A percentile compares a stretch with the other conserved stretches of the same genome.
These are phyloP conservation scores for Moesziomyces sp. DNA, from an alignment of 1,284 basidiomycete genomes.

Conservation along the genomic window DNA sequence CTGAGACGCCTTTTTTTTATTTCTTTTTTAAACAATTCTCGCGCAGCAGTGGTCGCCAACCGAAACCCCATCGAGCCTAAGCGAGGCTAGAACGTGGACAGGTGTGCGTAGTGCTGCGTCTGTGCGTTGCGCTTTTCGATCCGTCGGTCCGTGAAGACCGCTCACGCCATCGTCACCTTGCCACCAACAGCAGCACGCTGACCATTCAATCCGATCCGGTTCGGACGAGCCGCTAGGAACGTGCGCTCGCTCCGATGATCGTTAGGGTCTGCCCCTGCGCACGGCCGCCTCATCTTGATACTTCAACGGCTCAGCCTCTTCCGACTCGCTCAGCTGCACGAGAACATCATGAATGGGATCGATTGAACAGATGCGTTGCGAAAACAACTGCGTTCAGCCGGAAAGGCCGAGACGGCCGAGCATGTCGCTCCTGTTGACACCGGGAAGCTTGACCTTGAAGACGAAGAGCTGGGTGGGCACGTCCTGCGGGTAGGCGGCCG, in stretches of 20 bases:
- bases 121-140: background rate
- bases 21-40: background rate
- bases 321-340: background rate
- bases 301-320: background rate
- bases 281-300: background rate
- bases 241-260: background rate
- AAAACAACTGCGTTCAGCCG: too few relatives aligned
- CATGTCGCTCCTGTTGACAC: constrained; percentile 46
- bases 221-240: background rate
- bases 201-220: background rate
- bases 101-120: constrained; percentile 2
- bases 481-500: constrained; percentile 49
- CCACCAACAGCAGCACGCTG: background rate
- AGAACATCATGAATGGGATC: background rate
- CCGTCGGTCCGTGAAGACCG: background rate
- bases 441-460: constrained; percentile 76
- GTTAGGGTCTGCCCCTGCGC: background rate
- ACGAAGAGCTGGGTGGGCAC: constrained; percentile 76
- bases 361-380: background rate
- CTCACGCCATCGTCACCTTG: background rate
- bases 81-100: constrained; percentile 44
- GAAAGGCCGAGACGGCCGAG: constrained; percentile 26
- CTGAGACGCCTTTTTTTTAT: background rate
- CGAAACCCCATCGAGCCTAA: constrained; percentile 5
- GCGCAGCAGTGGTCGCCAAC: constrained; percentile 6